Evolutionary conservation across 2,329 filamentous ascomycete genomes (phyloP).

Genomic region (Alternaria sp.): DNA sequence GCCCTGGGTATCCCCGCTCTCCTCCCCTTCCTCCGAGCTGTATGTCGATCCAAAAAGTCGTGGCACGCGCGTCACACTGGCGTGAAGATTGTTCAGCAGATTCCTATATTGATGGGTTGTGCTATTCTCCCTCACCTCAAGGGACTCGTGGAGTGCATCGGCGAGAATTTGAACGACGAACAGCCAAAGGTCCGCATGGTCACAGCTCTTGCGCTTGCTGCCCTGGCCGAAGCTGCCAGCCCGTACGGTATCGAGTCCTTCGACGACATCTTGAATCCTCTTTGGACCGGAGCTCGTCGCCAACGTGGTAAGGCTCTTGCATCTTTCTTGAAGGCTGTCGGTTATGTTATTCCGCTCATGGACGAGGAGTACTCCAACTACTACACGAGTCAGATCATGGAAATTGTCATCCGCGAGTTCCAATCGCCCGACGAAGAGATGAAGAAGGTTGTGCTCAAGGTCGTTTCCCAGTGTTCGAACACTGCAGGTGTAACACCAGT

Average conservation of each 20-base stretch:
- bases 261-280: conserved; percentile 93
- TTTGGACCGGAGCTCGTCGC: conserved; percentile 96
- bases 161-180: conserved; percentile 94
- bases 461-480: conserved; percentile 92
- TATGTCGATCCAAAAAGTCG: conserved; percentile 97
- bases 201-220: conserved; percentile 92
- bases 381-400: conserved; percentile 98
- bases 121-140: conserved; percentile 95
- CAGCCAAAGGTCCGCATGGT: conserved; percentile 98
- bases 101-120: conserved; percentile 98
- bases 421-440: conserved; percentile 98
- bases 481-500: conserved; percentile 94
- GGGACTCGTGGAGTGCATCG: conserved; percentile 94
- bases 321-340: conserved; percentile 95
- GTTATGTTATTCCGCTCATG: conserved; percentile 98
- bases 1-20: conserved; percentile 95
- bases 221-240: conserved; percentile 93
- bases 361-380: conserved; percentile 99
- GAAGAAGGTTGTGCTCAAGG: conserved; percentile 99
- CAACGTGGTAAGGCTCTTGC: conserved; percentile 96
- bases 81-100: conserved; percentile 99
- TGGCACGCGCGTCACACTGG: conserved; percentile 98
- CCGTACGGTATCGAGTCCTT: conserved; percentile 99
- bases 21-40: conserved; percentile 91
- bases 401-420: conserved; percentile 94